Conservation (phyloP, 2,329 filamentous ascomycete genomes). For the Claviceps purpurea region DNA sequence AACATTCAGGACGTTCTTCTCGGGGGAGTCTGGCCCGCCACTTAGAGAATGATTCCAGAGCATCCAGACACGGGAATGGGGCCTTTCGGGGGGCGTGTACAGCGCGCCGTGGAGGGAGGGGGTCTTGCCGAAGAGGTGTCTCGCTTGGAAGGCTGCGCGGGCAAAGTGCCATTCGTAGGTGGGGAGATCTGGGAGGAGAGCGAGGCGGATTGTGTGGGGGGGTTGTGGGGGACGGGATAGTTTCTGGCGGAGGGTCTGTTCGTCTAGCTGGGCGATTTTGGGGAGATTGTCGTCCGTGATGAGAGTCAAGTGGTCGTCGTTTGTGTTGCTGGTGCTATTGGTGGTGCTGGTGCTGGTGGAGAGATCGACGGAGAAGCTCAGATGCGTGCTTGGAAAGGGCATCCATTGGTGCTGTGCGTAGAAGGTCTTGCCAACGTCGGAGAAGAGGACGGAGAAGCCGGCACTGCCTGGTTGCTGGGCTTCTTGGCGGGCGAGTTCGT, state of each 20-base stretch:
- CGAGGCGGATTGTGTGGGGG: conserved; percentile 18
- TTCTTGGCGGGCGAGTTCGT: conserved; percentile 18
- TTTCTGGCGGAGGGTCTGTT: conserved; percentile 41
- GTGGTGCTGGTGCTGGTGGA: conserved; percentile 5
- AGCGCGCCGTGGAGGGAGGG: conserved; percentile 60
- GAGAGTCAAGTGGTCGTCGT: conserved; percentile 15
- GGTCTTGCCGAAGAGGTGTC: conserved; percentile 41
- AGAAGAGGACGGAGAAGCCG: conserved; percentile 68
- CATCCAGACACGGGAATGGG: conserved; percentile 53
- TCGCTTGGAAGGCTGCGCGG: conserved; percentile 69
- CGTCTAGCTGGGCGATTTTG: conserved; percentile 50
- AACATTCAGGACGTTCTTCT: conserved; percentile 56
- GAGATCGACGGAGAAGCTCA: conserved; percentile 37
- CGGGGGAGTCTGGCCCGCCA: conserved; percentile 34
- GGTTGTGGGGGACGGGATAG: conserved; percentile 22
- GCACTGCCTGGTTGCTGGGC: conserved; percentile 20
- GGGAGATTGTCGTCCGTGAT: conserved; percentile 49
- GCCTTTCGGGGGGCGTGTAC: conserved; percentile 32
- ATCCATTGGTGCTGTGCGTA: conserved; percentile 71
- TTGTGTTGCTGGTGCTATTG: conserved; percentile 12
- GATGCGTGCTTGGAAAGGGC: conserved; percentile 58
- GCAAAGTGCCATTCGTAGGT: conserved; percentile 44
- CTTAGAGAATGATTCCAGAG: conserved; percentile 59
- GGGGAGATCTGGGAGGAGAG: conserved; percentile 19
- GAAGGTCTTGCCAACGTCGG: conserved; percentile 73